Conservation (phyloP, 768 basidiomycete genomes). For the Suillus cothurnatus region DNA sequence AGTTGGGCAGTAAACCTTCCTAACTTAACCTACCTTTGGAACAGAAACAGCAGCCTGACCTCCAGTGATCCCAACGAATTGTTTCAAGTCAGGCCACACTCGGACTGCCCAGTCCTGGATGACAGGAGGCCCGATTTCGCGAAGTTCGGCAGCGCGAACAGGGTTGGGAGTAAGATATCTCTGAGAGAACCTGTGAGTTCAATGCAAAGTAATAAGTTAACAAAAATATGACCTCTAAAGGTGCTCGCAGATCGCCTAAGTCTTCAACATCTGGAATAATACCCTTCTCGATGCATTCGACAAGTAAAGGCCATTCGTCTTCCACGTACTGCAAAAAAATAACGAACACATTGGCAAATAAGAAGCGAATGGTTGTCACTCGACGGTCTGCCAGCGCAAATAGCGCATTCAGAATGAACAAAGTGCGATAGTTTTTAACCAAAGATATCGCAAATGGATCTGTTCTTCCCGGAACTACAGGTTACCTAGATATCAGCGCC, state of each 20-base stretch:
- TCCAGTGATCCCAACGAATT: conserved; percentile 3
- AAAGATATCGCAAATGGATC: conserved; percentile 24
- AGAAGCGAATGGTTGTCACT: conserved; percentile 3
- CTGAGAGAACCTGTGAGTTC: background rate
- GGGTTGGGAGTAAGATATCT: conserved; percentile 3
- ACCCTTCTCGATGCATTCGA: conserved; percentile 14
- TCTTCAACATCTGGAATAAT: conserved; percentile 10
- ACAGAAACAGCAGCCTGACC: conserved; percentile 4
- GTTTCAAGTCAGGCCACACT: conserved; percentile 8
- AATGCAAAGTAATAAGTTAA: background rate
- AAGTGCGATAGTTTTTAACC: conserved; percentile 19
- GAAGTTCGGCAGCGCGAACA: conserved; percentile 13
- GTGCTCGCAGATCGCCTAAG: conserved; percentile 6
- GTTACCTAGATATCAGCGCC: background rate
- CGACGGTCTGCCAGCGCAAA: conserved; percentile 13
- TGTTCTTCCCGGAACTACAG: conserved; percentile 17
- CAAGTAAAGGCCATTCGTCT: conserved; percentile 11
- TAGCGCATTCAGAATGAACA: conserved; percentile 12
- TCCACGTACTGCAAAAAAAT: conserved; percentile 16
- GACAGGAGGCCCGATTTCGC: conserved; percentile 5
- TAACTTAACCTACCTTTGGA: conserved; percentile 1
- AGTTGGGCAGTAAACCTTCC: too few relatives aligned
- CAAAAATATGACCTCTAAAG: conserved; percentile 7
- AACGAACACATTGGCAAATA: conserved; percentile 9
- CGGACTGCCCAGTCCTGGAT: conserved; percentile 2